Evolutionary conservation across 495 filamentous ascomycete genomes (phyloP), one percentile per base, ranked within the genome.

Genomic region (Penicillium angulare): DNA sequence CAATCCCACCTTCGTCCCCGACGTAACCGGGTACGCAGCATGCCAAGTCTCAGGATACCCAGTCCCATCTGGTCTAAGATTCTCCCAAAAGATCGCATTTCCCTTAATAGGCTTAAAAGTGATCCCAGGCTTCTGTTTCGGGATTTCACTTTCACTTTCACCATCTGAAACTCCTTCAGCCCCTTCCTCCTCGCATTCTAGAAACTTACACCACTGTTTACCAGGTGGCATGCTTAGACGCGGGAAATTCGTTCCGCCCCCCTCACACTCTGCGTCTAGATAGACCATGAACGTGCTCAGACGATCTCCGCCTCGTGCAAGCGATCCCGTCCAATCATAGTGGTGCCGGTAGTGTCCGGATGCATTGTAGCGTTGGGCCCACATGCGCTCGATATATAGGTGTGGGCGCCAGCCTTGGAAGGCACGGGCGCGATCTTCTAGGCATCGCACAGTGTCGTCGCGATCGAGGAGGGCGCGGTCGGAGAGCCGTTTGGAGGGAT

Each of bases 61-160:
- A 5, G 61, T 69, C 36, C 86, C 85, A 69, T 84, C 79, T 3
- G 74, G 62, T 15, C 74, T 55, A 52, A 91, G 59, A 69, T 91
- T 91, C 72, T 82, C 79, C 86, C 87, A 91, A 60, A 83, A 91
- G 13, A 91, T 78, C 5, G 85, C 86, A 68, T 86, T 87, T 17
- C 86, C 86, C 58, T 79, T 77, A 6, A 85, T 67, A 0, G 86
- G 81, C 53, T 79, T 79, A 56, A 89, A 88, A 35, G 83, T 88
- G 3, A 87, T 65, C 0, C 86, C 86, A 23, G 78, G 74, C 32
- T 49, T 38, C 23, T 41, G 22, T 21, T 34, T 41, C 38, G 38
- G 38, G 16, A 41, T 41, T 23, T 2, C 38, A 2, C 16, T 40
- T 10, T 32, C 34, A 49, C n/a, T 48, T 34, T 38, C 18, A 26